These are phyloP conservation scores for Dorcoceras hygrometricum DNA, from an alignment of 257 asterid species.

Conservation along the genomic window DNA sequence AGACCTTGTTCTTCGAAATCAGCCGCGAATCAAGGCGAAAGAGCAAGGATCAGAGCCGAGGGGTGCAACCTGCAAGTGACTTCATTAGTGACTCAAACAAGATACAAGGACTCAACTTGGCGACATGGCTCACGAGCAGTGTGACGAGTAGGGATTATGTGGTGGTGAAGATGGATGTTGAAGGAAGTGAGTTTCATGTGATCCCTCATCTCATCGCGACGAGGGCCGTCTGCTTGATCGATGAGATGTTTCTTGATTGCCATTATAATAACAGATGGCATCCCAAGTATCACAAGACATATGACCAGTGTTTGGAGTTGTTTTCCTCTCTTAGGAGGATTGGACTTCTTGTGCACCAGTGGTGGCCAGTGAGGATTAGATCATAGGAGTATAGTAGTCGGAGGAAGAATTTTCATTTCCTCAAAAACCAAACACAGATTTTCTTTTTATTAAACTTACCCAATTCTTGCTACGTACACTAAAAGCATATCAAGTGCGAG, in stretches of 20 bases:
- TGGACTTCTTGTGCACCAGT: conserved; percentile 70
- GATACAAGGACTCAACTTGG: conserved; percentile 63
- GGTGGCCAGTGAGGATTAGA: conserved; percentile 48
- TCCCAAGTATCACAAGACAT: conserved; percentile 41
- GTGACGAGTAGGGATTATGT: conserved; percentile 49
- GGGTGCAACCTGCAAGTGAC: conserved; percentile 47
- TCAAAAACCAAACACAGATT: too few species aligned
- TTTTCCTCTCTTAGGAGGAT: conserved; percentile 49
- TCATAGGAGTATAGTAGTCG: too few species aligned
- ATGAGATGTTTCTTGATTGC: conserved; percentile 74
- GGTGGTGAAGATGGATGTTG: conserved; percentile 71
- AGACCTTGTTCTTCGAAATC: conserved; percentile 55
- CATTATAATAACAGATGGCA: conserved; percentile 67
- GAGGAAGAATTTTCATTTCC: too few species aligned
- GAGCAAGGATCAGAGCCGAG: conserved; percentile 40
- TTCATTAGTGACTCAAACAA: conserved; percentile 29
- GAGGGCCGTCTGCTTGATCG: conserved; percentile 63
- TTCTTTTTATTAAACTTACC: too few species aligned
- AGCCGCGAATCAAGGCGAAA: conserved; percentile 34
- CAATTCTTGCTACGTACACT: too few species aligned
- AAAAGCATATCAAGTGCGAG: too few species aligned
- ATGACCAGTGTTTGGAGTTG: conserved; percentile 52
- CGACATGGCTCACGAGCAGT: conserved; percentile 45
- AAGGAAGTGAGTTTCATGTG: conserved; percentile 59
- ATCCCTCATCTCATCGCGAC: conserved; percentile 51